A percentile compares a stretch with the other conserved stretches of the same genome.
Evolutionary conservation across 768 basidiomycete genomes (phyloP).

Genomic region (Russula olivacea): DNA sequence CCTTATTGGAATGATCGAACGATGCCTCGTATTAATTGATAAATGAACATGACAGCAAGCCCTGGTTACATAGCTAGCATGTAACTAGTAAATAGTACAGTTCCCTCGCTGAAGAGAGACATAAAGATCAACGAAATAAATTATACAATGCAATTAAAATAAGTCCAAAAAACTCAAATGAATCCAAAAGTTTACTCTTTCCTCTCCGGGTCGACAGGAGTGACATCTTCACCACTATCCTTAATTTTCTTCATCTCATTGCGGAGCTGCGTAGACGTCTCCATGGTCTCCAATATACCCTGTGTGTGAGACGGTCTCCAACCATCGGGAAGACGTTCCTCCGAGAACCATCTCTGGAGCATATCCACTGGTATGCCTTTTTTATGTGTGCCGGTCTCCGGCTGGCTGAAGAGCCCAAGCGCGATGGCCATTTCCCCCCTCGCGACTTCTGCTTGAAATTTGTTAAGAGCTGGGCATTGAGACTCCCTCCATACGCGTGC

Average conservation of each 20-base stretch:
- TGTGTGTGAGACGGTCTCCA: constrained; percentile 35
- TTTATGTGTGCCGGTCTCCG: neutral
- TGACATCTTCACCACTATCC: neutral
- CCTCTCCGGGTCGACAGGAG: neutral
- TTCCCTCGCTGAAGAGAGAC: too few species aligned
- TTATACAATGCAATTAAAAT: neutral
- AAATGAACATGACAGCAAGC: neutral
- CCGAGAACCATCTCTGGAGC: constrained; percentile 45
- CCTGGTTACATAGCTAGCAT: too few species aligned
- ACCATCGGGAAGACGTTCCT: constrained; percentile 52
- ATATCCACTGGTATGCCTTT: constrained; percentile 9
- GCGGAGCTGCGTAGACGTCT: neutral
- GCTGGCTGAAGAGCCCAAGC: constrained; percentile 28
- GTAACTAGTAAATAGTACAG: neutral
- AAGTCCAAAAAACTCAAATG: too few species aligned
- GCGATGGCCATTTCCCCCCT: constrained; percentile 52
- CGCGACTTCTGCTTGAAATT: constrained; percentile 48
- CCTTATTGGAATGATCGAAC: neutral
- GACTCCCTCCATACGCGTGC: constrained; percentile 45
- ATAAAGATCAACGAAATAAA: neutral
- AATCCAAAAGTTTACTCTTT: too few species aligned
- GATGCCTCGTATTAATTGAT: neutral
- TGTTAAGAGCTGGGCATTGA: constrained; percentile 33
- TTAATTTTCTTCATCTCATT: neutral
- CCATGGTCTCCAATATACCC: constrained; percentile 11